These are phyloP conservation scores for Synchytrium microbalum DNA, from an alignment of 371 early-diverging fungal genomes.

Conservation along the genomic window DNA sequence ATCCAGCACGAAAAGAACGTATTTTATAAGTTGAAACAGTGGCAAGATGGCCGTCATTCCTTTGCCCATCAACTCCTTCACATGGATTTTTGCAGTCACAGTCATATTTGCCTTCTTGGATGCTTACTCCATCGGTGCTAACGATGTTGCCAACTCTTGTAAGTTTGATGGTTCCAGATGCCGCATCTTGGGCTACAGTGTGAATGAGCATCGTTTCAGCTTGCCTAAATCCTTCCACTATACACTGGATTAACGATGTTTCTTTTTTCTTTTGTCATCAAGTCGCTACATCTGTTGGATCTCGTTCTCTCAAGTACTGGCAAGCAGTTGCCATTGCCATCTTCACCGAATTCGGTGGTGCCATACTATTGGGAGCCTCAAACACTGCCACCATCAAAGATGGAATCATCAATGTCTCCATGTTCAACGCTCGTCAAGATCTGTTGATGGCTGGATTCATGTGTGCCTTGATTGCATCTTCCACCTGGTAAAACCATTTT, in stretches of 20 bases:
- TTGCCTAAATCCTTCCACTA: no score
- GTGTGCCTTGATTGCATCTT: conserved; percentile 70
- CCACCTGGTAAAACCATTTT: no score
- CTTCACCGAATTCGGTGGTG: conserved; percentile 80
- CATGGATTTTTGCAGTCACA: conserved; percentile 68
- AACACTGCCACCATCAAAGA: conserved; percentile 71
- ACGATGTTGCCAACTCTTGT: conserved; percentile 87
- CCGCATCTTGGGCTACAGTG: conserved; percentile 5
- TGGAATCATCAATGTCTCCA: conserved; percentile 49
- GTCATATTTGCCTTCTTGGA: conserved; percentile 46
- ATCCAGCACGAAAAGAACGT: no score
- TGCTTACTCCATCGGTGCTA: conserved; percentile 57
- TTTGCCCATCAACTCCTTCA: conserved; percentile 57
- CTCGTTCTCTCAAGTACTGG: conserved; percentile 63
- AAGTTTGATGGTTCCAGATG: no score
- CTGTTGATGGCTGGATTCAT: conserved; percentile 76
- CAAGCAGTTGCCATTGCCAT: conserved; percentile 68
- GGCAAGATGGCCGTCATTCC: no score
- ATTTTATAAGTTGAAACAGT: no score
- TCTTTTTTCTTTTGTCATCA: no score
- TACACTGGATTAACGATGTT: no score
- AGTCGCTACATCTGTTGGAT: conserved; percentile 81
- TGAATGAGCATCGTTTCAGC: no score
- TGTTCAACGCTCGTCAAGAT: conserved; percentile 54
- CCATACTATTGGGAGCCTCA: conserved; percentile 66